Conservation (phyloP, 106 monocot species). For the Posidonia australis region DNA sequence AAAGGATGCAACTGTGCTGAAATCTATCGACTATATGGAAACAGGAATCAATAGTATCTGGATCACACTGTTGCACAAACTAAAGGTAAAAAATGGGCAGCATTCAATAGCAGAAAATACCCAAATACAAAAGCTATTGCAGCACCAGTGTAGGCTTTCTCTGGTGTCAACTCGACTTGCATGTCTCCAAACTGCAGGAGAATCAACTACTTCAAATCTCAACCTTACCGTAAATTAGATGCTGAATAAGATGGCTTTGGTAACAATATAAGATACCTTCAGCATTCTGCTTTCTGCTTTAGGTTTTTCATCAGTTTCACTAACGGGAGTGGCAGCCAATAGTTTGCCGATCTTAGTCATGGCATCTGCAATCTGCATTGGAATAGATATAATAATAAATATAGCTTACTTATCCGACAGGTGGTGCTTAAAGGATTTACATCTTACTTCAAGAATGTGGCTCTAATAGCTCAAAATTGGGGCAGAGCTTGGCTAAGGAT, state of each 20-base stretch:
- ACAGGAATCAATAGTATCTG: not conserved
- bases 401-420: not conserved
- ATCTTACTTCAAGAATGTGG: not conserved
- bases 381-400: not conserved
- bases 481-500: too few relatives aligned
- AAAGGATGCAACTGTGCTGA: not conserved
- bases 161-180: slow-evolving; percentile 65
- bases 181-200: slow-evolving; percentile 71
- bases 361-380: slow-evolving; percentile 67
- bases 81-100: not conserved
- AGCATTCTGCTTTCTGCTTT: slow-evolving; percentile 42
- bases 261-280: slow-evolving; percentile 33
- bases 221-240: not conserved
- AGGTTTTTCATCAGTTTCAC: slow-evolving; percentile 28
- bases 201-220: not conserved
- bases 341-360: slow-evolving; percentile 63
- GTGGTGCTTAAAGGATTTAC: not conserved
- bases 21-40: not conserved
- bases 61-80: not conserved
- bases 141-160: slow-evolving; percentile 76
- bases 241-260: not conserved
- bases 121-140: slow-evolving; percentile 65
- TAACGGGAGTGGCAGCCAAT: slow-evolving; percentile 33
- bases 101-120: slow-evolving; percentile 15
- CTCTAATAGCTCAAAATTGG: too few relatives aligned